phyloP scores from a whole-genome alignment of 2,329 filamentous ascomycete species.

The Chrysosphaeria jannelii region DNA sequence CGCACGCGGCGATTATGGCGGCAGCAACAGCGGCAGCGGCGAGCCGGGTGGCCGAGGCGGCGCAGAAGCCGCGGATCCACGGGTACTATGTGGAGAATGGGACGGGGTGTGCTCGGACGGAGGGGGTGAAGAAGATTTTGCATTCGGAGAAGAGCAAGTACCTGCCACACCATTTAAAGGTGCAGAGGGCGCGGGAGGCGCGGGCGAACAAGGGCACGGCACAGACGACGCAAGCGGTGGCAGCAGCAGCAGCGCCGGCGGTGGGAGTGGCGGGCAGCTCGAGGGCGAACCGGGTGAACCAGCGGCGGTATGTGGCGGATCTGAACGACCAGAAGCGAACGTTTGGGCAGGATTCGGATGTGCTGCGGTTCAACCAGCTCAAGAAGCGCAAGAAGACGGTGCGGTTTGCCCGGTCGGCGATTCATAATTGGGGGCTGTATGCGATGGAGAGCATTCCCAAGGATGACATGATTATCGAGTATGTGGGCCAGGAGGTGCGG shows the following conservation, averaged over 20 bases:
- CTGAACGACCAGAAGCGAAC: conserved; percentile 85
- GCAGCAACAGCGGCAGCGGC: no score
- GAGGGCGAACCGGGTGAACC: conserved; percentile 79
- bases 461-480: conserved; percentile 99
- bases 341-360: conserved; percentile 57
- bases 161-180: conserved; percentile 85
- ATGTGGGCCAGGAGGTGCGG: conserved; percentile 88
- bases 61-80: conserved; percentile 16
- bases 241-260: no score
- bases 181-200: conserved; percentile 71
- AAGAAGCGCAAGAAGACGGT: conserved; percentile 99
- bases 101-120: conserved; percentile 67
- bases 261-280: conserved; percentile 53
- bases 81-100: conserved; percentile 60
- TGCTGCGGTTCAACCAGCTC: conserved; percentile 90
- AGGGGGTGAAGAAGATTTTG: conserved; percentile 81
- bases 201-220: conserved; percentile 35
- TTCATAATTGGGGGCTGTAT: conserved; percentile 96
- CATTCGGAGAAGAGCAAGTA: conserved; percentile 98
- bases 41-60: conserved; percentile 7
- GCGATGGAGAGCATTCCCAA: conserved; percentile 91
- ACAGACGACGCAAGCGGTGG: conserved; percentile 12
- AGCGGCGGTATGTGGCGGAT: conserved; percentile 77
- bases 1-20: conserved; percentile 3
- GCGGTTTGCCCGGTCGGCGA: conserved; percentile 87